Conservation (phyloP, 139 green algal genomes). For the Spirogloea muscicola region DNA sequence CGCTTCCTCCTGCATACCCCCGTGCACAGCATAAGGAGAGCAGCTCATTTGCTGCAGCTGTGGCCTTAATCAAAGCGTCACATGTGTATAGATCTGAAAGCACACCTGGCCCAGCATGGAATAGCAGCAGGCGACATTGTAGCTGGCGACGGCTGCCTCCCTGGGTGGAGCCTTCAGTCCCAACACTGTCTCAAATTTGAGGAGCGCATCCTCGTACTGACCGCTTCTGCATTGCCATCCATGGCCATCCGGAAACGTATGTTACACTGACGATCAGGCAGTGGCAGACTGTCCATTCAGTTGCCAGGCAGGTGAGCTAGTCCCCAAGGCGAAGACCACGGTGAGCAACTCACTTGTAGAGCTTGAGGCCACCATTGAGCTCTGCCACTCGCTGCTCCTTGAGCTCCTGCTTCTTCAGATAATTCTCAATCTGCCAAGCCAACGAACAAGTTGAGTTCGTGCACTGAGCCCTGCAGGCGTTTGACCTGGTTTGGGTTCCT, state of each 20-base stretch:
- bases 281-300: too few relatives aligned
- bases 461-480: too few relatives aligned
- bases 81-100: not conserved
- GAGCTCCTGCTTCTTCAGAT: constrained; percentile 74
- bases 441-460: too few relatives aligned
- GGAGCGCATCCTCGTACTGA: constrained; percentile 66
- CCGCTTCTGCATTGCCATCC: constrained; percentile 38
- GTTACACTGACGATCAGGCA: too few relatives aligned
- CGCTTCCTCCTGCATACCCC: constrained; percentile 64
- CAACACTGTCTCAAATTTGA: constrained; percentile 95
- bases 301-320: too few relatives aligned
- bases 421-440: constrained; percentile 77
- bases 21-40: too few relatives aligned
- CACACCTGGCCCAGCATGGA: constrained; percentile 53
- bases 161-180: constrained; percentile 82
- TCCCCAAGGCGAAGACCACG: too few relatives aligned
- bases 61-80: not conserved
- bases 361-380: constrained; percentile 27
- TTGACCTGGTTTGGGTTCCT: too few relatives aligned
- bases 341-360: constrained; percentile 51
- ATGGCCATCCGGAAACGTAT: too few relatives aligned
- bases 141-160: constrained; percentile 88
- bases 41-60: too few relatives aligned
- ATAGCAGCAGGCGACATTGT: constrained; percentile 99
- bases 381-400: constrained; percentile 68